Evolutionary conservation across 257 asterid genomes (phyloP).

Genomic region (Solanum pimpinellifolium): DNA sequence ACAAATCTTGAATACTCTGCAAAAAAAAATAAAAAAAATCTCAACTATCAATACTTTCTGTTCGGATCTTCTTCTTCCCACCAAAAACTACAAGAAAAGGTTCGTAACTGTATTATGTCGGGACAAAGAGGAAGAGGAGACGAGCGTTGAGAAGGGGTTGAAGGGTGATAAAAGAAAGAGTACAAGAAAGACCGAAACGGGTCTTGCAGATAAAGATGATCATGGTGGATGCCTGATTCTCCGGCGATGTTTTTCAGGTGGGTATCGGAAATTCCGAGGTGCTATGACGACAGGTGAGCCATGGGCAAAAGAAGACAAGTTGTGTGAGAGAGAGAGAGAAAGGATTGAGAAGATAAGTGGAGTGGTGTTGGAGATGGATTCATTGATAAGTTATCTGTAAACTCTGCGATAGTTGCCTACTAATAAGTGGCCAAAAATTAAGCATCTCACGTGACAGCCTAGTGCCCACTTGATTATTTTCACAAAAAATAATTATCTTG

Average conservation of each 20-base stretch:
- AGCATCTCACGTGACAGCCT: neutral
- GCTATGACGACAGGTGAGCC: neutral
- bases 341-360: neutral
- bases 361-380: neutral
- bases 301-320: neutral
- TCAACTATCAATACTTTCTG: neutral
- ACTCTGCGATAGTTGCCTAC: neutral
- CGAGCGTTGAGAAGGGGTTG: conserved; percentile 20
- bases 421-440: neutral
- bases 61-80: neutral
- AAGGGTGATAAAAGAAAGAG: conserved; percentile 10
- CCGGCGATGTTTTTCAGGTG: neutral
- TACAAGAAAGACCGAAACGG: conserved; percentile 3
- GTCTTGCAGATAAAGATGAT: neutral
- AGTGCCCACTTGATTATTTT: neutral
- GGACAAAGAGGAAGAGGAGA: conserved; percentile 32
- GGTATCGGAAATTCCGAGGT: neutral
- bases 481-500: neutral
- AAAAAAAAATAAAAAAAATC: neutral
- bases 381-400: neutral
- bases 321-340: neutral
- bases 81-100: neutral
- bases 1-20: neutral
- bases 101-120: conserved; percentile 5
- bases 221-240: neutral